These are phyloP conservation scores for Penicillium daleae DNA, from an alignment of 495 filamentous ascomycete genomes.

Conservation along the genomic window DNA sequence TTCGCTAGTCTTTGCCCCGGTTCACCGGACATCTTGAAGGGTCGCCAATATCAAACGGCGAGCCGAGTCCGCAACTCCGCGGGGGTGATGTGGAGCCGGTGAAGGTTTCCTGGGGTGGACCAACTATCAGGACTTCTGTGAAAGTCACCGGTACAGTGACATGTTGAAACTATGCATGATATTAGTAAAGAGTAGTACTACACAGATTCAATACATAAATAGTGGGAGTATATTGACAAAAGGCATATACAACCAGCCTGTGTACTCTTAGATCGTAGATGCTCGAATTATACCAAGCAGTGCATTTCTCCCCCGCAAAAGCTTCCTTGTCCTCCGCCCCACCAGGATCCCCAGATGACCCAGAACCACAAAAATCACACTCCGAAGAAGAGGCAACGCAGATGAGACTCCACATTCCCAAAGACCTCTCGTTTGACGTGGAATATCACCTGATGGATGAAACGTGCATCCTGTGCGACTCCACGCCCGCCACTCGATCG, in stretches of 20 bases:
- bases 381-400: constrained; percentile 10
- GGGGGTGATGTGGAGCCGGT: background rate
- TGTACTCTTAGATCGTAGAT: background rate
- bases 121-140: background rate
- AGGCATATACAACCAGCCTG: background rate
- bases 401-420: constrained; percentile 15
- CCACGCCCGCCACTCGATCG: constrained; percentile 16
- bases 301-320: constrained; percentile 12
- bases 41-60: background rate
- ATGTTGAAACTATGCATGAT: background rate
- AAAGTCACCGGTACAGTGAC: background rate
- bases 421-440: constrained; percentile 12
- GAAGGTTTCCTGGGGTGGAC: background rate
- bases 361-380: background rate
- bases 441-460: constrained; percentile 35
- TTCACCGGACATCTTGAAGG: background rate
- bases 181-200: background rate
- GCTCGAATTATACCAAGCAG: background rate
- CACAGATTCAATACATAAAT: background rate
- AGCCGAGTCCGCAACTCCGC: background rate
- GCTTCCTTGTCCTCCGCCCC: background rate
- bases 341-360: constrained; percentile 15
- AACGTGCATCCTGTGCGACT: constrained; percentile 31
- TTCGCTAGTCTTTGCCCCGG: constrained; percentile 2
- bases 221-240: background rate